Base-by-base conservation (phyloP, 352 stramenopile genomes). In the Phytophthora macrochlamydospora region DNA sequence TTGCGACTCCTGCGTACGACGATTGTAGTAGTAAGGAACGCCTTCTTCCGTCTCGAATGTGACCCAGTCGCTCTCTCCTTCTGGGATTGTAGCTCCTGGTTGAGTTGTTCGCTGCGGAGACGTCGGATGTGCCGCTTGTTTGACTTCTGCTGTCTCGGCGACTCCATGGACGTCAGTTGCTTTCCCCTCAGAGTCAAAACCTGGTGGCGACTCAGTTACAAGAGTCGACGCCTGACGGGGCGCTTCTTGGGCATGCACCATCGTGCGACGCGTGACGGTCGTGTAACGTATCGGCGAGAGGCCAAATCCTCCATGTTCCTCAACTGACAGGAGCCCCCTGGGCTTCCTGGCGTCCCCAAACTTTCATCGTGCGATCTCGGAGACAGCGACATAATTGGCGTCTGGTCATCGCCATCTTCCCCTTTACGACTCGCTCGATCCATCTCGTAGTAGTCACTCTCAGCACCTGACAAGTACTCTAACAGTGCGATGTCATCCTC, bases 21-120 rank as follows among this genome's bases (percentile, higher is more conserved):
- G 53, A 32, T 92, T 94, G 71, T 91, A 94, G 69, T 90, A 93
- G 56, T 94, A 94, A 18, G 73, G 61, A 33, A 83, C 61, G 4
- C 83, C 83, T 8, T 73, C 71, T 43, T 91, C 85, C 0, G 80
- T 85, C 13, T 69, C 38, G 31, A 65, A 86, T 3, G 62, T 13
- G 14, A 85, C 33, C 81, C 81, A 90, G 7, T 83, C 71, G 24
- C 13, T 71, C 9, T 68, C 65, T 9, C 33, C 48, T 56, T 72
- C 53, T 2, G 29, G 12, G 4, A n/a, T 7, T n/a, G 31, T 18
- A 24, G 31, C 7, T 12, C 46, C 48, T 7, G 53, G 3, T 48
- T 44, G 53, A 2, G 14, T 3, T 11, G 48, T n/a, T 32, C 56
- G 53, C 50, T 46, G 54, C 6, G 58, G 50, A 14, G 51, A 18